Percentiles rank a stretch among this genome's conserved stretches.
These are phyloP conservation scores for Podospora conica DNA, from an alignment of 495 filamentous ascomycete species.

Conservation along the genomic window DNA sequence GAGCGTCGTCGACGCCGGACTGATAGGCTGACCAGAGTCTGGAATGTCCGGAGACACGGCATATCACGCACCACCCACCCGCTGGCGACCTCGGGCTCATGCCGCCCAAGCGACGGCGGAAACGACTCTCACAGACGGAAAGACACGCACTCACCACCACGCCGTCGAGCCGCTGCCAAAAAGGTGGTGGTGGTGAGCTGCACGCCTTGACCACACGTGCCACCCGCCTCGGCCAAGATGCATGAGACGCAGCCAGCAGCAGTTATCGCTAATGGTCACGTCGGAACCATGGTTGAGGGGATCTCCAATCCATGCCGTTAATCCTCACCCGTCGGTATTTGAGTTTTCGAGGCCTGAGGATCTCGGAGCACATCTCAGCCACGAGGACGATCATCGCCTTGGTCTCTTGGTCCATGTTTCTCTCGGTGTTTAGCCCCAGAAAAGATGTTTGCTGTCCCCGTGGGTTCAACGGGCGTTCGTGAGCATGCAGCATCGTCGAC, in stretches of 20 bases:
- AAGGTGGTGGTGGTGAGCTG: neutral
- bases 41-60: constrained; percentile 3
- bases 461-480: neutral
- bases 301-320: neutral
- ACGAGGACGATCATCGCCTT: neutral
- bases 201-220: neutral
- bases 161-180: neutral
- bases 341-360: neutral
- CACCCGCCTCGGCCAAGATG: neutral
- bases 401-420: neutral
- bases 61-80: constrained; percentile 10
- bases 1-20: constrained; percentile 1
- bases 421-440: neutral
- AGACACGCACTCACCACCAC: neutral
- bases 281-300: neutral
- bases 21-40: constrained; percentile 18
- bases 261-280: neutral
- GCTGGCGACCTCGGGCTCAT: neutral
- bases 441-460: neutral
- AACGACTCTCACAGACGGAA: neutral
- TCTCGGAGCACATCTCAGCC: neutral
- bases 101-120: neutral
- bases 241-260: neutral
- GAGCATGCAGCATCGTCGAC: neutral
- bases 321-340: neutral